Base-by-base conservation (phyloP, 1,284 basidiomycete genomes). In the Boletus semigastroideus region DNA sequence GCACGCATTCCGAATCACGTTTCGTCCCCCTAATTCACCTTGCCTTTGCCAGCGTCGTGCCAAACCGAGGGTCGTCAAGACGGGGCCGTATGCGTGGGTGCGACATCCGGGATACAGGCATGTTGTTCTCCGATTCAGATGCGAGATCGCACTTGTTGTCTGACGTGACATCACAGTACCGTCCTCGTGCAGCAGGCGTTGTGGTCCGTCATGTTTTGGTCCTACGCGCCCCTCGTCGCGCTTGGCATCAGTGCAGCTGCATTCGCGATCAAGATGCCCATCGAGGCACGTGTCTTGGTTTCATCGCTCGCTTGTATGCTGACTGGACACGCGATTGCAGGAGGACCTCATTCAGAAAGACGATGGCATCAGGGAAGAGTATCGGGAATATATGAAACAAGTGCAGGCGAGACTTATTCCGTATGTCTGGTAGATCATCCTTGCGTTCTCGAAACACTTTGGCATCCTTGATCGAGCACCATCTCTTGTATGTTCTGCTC, bases 401-500 rank as follows among this genome's bases (percentile, higher is more conserved):
- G 70, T 73, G 19, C 63, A 59, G 10, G 56, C 59, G 13, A 66
- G 61, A 41, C 46, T 72, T n/a, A 50, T 72, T 28, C 71, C 72
- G 0, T 66, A 54, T 30, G 36, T 73, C n/a, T 71, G 70, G 66
- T 72, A 64, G 48, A 53, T 3, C 25, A 4, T 20, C 8, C 17
- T 22, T 13, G n/a, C 30, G 25, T 19, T 19, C 6, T 13, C 5
- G 25, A 25, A 4, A 25, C 5, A 25, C 7, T 25, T 7, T 25
- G 3, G 5, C 5, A 6, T 4, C n/a, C n/a, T n/a, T n/a, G n/a
- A n/a, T n/a, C n/a, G n/a, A n/a, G n/a, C n/a, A n/a, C n/a, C 25
- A 5, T 25, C 25, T 6, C 5, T 25, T 4, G 3, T 4, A 1
- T 6, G 7, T 5, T 4, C 25, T 25, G 7, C 25, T 25, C 25